phyloP scores from a whole-genome alignment of 2,329 filamentous ascomycete genomes.

The Pyricularia grisea region DNA sequence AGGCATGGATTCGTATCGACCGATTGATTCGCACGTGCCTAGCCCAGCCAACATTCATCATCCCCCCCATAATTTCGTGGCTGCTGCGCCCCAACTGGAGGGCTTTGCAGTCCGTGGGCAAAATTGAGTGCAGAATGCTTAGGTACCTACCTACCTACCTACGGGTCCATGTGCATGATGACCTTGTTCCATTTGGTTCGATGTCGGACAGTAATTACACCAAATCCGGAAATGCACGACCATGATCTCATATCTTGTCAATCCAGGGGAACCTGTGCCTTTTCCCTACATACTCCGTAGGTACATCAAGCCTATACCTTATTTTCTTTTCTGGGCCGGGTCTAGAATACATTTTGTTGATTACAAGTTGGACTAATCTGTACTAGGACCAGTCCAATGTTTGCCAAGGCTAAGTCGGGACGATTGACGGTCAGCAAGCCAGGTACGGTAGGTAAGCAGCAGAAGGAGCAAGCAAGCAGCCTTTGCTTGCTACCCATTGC shows the following conservation, averaged over 20 bases:
- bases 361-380: not conserved
- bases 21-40: not conserved
- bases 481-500: not conserved
- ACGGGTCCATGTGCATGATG: not conserved
- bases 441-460: no score
- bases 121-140: not conserved
- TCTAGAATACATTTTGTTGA: not conserved
- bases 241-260: not conserved
- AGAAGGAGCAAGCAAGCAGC: not conserved
- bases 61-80: not conserved
- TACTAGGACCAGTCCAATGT: no score
- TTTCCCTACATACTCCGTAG: not conserved
- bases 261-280: not conserved
- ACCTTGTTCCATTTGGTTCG: not conserved
- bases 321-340: not conserved
- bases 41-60: not conserved
- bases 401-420: no score
- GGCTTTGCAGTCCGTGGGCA: not conserved
- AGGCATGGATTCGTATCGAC: not conserved
- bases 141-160: no score
- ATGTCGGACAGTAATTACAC: not conserved
- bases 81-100: not conserved
- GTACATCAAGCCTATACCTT: not conserved
- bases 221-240: not conserved
- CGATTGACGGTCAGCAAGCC: no score